A percentile compares a stretch with the other conserved stretches of the same genome.
phyloP scores from a whole-genome alignment of 2,329 filamentous ascomycete genomes.

The Fusarium secorum region DNA sequence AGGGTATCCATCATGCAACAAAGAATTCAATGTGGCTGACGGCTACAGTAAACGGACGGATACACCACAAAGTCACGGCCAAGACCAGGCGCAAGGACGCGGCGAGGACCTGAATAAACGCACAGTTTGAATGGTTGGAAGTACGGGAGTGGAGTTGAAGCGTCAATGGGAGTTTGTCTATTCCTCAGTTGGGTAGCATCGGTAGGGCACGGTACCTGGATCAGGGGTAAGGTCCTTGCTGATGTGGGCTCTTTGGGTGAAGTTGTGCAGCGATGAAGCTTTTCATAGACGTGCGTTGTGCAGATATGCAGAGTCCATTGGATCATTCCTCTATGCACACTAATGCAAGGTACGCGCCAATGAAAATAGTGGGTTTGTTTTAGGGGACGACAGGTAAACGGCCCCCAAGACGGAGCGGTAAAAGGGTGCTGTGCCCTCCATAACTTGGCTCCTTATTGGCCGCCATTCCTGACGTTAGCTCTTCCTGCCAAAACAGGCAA shows the following conservation, averaged over 20 bases:
- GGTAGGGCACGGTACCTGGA: conserved; percentile 30
- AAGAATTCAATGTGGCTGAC: conserved; percentile 30
- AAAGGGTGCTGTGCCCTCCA: conserved; percentile 20
- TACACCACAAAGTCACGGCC: conserved; percentile 13
- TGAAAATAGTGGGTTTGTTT: conserved; percentile 7
- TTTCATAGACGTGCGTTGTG: conserved; percentile 8
- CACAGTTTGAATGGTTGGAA: conserved; percentile 21
- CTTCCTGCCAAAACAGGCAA: conserved; percentile 31
- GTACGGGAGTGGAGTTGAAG: conserved; percentile 28
- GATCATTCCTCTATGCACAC: conserved; percentile 6
- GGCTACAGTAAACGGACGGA: conserved; percentile 24
- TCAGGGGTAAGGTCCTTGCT: conserved; percentile 23
- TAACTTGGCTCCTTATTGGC: conserved; percentile 22
- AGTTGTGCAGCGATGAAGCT: conserved; percentile 15
- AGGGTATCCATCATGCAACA: conserved; percentile 40
- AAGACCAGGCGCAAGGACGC: conserved; percentile 42
- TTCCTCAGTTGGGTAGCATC: conserved; percentile 26
- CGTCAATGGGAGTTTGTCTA: conserved; percentile 28
- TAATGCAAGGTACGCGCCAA: conserved; percentile 44
- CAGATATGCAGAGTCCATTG: conserved; percentile 10
- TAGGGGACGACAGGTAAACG: conserved; percentile 22
- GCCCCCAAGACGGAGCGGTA: conserved; percentile 35
- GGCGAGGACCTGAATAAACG: conserved; percentile 31
- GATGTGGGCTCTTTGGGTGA: conserved; percentile 1
- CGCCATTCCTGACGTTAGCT: not conserved